phyloP scores from a whole-genome alignment of 2,329 filamentous ascomycete genomes.

The Penicillium sp. region DNA sequence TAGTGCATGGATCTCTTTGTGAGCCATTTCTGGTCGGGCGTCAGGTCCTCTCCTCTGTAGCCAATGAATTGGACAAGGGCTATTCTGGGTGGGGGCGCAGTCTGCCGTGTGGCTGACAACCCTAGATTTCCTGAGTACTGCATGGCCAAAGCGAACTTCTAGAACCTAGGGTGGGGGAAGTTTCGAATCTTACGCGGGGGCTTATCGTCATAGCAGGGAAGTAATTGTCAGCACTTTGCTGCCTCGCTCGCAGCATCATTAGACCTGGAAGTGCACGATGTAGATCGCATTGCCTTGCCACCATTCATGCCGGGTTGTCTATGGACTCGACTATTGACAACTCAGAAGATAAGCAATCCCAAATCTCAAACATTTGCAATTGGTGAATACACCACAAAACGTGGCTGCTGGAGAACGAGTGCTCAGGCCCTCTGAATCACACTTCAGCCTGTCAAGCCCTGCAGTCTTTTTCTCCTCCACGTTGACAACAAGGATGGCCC shows the following conservation, averaged over 20 bases:
- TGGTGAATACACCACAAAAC: neutral
- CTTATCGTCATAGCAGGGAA: neutral
- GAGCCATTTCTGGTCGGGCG: neutral
- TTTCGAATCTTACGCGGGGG: neutral
- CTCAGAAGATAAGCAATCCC: neutral
- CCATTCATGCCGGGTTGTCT: neutral
- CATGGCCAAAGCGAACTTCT: neutral
- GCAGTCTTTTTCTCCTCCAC: neutral
- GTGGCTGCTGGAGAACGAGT: neutral
- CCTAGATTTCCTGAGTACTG: neutral
- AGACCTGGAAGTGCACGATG: neutral
- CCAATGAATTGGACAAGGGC: neutral
- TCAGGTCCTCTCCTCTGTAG: neutral
- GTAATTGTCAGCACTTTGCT: neutral
- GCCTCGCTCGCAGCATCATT: neutral
- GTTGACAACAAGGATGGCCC: slow-evolving; percentile 11
- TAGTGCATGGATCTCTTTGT: neutral
- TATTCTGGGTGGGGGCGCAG: neutral
- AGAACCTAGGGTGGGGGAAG: neutral
- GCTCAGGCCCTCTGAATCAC: slow-evolving; percentile 5
- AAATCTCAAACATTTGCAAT: neutral
- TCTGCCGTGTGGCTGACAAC: slow-evolving; percentile 10
- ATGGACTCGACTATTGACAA: neutral
- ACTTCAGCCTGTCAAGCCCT: slow-evolving; percentile 2
- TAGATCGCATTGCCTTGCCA: neutral